Evolutionary conservation across 1,284 basidiomycete genomes (phyloP).

Genomic region (Boletellus deceptivus): DNA sequence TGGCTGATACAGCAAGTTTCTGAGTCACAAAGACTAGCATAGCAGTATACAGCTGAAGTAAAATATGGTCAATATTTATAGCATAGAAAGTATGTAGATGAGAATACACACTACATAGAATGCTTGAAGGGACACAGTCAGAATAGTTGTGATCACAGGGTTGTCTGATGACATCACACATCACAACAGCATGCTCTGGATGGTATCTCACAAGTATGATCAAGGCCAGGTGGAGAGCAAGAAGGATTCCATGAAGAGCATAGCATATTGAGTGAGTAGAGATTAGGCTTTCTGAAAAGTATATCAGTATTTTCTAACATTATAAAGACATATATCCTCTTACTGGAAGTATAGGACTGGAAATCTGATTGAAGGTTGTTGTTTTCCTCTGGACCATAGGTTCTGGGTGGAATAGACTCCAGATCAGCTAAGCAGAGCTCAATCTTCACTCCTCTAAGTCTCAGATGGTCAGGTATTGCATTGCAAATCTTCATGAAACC

Average conservation of each 20-base stretch:
- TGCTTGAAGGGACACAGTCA: conserved; percentile 5
- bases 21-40: conserved; percentile 7
- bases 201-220: neutral
- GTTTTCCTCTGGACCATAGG: too few relatives aligned
- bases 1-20: conserved; percentile 2
- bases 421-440: conserved; percentile 3
- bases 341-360: too few relatives aligned
- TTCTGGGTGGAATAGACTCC: neutral
- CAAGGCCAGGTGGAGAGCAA: conserved; percentile 3
- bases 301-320: too few relatives aligned
- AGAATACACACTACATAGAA: conserved; percentile 3
- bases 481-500: neutral
- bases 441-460: conserved; percentile 2
- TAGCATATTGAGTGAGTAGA: neutral
- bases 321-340: too few relatives aligned
- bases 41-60: conserved; percentile 10
- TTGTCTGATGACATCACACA: conserved; percentile 1
- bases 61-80: neutral
- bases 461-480: neutral
- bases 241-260: neutral
- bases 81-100: neutral
- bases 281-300: too few relatives aligned
- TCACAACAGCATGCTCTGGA: conserved; percentile 4
- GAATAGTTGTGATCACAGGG: neutral
- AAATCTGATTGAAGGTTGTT: too few relatives aligned